A percentile compares a stretch with the other conserved stretches of the same genome.
phyloP scores from a whole-genome alignment of 371 early-diverging fungal genomes.

The Mucor ambiguus region DNA sequence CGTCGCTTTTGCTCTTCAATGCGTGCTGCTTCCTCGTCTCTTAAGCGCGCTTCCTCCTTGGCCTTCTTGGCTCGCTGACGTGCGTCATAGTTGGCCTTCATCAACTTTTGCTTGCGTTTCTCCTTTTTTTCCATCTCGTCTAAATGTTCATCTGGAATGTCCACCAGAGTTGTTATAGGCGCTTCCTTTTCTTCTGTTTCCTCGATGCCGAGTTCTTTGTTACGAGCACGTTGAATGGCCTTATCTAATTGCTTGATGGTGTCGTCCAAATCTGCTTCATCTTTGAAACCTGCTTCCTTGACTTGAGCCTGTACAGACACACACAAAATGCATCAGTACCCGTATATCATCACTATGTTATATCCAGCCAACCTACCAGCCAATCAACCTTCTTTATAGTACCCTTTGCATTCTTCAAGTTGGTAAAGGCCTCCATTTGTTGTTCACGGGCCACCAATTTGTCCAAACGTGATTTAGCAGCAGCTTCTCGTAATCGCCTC shows the following conservation, averaged over 20 bases:
- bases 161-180: slow-evolving; percentile 74
- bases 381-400: slow-evolving; percentile 57
- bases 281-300: slow-evolving; percentile 66
- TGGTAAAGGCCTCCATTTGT: slow-evolving; percentile 60
- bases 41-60: slow-evolving; percentile 73
- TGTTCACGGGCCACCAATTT: slow-evolving; percentile 68
- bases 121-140: slow-evolving; percentile 78
- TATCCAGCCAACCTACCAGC: slow-evolving; percentile 35
- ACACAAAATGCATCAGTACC: background rate
- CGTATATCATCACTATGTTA: background rate
- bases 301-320: slow-evolving; percentile 49
- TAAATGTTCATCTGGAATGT: slow-evolving; percentile 82
- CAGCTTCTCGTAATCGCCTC: slow-evolving; percentile 75
- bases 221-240: slow-evolving; percentile 71
- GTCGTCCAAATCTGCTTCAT: slow-evolving; percentile 74
- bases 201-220: slow-evolving; percentile 82
- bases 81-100: slow-evolving; percentile 85
- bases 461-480: slow-evolving; percentile 77
- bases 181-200: slow-evolving; percentile 75
- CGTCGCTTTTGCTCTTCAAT: slow-evolving; percentile 74
- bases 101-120: slow-evolving; percentile 80
- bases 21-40: slow-evolving; percentile 65
- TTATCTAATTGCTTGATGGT: slow-evolving; percentile 71
- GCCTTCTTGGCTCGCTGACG: slow-evolving; percentile 77
- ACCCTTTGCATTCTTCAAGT: slow-evolving; percentile 54